A percentile compares a stretch with the other conserved stretches of the same genome.
phyloP scores from a whole-genome alignment of 2,329 filamentous ascomycete species.

The Microcyclosporella mali region DNA sequence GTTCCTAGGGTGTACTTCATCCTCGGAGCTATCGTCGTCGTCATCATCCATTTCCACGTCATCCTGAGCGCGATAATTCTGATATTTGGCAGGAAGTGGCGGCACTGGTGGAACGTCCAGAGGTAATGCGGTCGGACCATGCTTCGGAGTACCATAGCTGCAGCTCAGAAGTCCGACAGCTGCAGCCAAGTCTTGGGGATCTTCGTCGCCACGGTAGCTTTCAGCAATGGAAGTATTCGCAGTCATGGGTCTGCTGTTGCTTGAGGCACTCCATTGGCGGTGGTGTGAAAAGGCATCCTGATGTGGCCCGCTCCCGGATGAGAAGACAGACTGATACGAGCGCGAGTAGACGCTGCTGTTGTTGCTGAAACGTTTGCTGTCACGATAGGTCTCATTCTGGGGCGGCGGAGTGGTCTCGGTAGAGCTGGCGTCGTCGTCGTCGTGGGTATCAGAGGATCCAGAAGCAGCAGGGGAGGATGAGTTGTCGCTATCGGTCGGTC shows the following conservation, averaged over 20 bases:
- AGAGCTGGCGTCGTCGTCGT: slow-evolving; percentile 73
- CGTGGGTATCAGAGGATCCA: slow-evolving; percentile 66
- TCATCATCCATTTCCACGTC: slow-evolving; percentile 46
- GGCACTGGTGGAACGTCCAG: slow-evolving; percentile 81
- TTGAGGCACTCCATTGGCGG: slow-evolving; percentile 62
- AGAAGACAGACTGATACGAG: slow-evolving; percentile 72
- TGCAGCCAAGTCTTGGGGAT: slow-evolving; percentile 81
- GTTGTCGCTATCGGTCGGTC: slow-evolving; percentile 65
- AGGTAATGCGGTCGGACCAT: slow-evolving; percentile 56
- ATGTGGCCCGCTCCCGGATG: slow-evolving; percentile 51
- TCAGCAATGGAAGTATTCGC: slow-evolving; percentile 56
- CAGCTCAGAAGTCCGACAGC: slow-evolving; percentile 86
- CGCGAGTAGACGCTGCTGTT: slow-evolving; percentile 54
- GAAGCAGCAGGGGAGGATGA: slow-evolving; percentile 82
- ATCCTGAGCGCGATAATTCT: slow-evolving; percentile 39
- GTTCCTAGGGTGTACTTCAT: slow-evolving; percentile 48
- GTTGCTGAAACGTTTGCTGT: slow-evolving; percentile 42
- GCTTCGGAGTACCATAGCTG: slow-evolving; percentile 77
- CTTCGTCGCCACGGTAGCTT: slow-evolving; percentile 66
- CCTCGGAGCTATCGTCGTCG: slow-evolving; percentile 48
- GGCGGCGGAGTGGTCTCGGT: slow-evolving; percentile 89
- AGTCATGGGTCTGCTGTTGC: slow-evolving; percentile 69
- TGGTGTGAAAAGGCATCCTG: slow-evolving; percentile 52
- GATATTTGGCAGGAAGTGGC: slow-evolving; percentile 73
- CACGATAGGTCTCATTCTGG: slow-evolving; percentile 52